Base-by-base conservation (phyloP, 139 green algal species). In the Coelastrella sp. region DNA sequence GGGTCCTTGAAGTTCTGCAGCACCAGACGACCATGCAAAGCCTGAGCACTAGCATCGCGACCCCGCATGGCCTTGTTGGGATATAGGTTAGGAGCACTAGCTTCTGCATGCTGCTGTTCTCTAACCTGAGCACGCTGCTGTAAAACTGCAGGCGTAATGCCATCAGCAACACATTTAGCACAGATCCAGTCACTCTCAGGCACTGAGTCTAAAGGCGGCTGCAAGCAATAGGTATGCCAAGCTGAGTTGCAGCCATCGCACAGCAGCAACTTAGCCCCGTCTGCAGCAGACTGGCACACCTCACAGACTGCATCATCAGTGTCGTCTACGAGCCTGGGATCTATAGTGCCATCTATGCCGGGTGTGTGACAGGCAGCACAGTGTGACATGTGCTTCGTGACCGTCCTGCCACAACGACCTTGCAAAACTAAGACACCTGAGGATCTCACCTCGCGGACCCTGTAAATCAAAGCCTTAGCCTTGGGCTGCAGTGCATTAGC, bases 301-400 rank as follows among this genome's bases (percentile, higher is more conserved):
- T 83, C 78, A 71, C 78, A 83, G 0, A 71, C n/a, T 22, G 47
- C 47, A 7, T 22, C 54, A 54, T 8, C 78, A 71, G 10, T 23
- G 8, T 83, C 20, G 14, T 68, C 20, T 7, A 13, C 14, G 5
- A 83, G 11, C 3, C 3, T 47, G 14, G 78, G 54, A 61, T 83
- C 78, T 8, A 83, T 71, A 5, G 56, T 83, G 54, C 16, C 56
- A 68, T 83, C 56, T 22, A 83, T 66, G 56, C 56, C 56, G 56
- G 78, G 78, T 10, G 71, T 19, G 56, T 83, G 78, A 61, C 78
- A 83, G 11, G 78, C 56, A 54, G 78, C 78, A 61, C 78, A 83
- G 16, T 83, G 56, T 68, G 78, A 71, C 78, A 83, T 83, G 78
- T 83, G 78, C 56, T 13, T 32, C 6, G 32, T 11, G 7, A 16